phyloP scores from a whole-genome alignment of 495 filamentous ascomycete genomes.

The Lasiosphaeria ovina region DNA sequence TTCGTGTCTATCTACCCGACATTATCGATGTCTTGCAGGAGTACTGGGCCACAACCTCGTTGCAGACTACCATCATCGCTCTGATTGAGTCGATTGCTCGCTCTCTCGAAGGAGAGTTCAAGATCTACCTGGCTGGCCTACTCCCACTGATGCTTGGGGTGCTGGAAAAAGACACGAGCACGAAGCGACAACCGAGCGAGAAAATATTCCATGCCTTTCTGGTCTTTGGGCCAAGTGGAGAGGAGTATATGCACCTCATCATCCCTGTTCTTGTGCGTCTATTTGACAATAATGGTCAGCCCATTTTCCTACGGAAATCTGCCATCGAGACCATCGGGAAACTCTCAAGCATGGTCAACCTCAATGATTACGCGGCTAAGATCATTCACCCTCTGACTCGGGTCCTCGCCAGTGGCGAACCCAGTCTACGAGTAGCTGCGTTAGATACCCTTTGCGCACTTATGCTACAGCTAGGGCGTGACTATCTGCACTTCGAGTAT shows the following conservation, averaged over 20 bases:
- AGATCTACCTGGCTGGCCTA: conserved; percentile 82
- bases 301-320: conserved; percentile 71
- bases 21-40: conserved; percentile 82
- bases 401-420: conserved; percentile 69
- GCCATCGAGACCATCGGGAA: conserved; percentile 94
- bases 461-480: conserved; percentile 91
- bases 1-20: conserved; percentile 78
- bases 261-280: conserved; percentile 92
- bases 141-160: conserved; percentile 91
- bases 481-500: conserved; percentile 89
- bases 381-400: conserved; percentile 89
- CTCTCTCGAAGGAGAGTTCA: conserved; percentile 94
- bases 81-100: conserved; percentile 91
- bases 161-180: conserved; percentile 78
- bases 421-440: conserved; percentile 75
- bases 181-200: conserved; percentile 73
- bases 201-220: conserved; percentile 92
- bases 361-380: conserved; percentile 92
- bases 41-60: conserved; percentile 74
- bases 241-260: conserved; percentile 99
- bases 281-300: conserved; percentile 81
- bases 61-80: conserved; percentile 86
- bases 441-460: conserved; percentile 93
- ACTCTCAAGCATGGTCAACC: conserved; percentile 93
- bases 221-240: conserved; percentile 91